Evolutionary conservation across 257 asterid genomes (phyloP), one percentile per base, ranked within the genome.

Genomic region (Solanum arcanum): DNA sequence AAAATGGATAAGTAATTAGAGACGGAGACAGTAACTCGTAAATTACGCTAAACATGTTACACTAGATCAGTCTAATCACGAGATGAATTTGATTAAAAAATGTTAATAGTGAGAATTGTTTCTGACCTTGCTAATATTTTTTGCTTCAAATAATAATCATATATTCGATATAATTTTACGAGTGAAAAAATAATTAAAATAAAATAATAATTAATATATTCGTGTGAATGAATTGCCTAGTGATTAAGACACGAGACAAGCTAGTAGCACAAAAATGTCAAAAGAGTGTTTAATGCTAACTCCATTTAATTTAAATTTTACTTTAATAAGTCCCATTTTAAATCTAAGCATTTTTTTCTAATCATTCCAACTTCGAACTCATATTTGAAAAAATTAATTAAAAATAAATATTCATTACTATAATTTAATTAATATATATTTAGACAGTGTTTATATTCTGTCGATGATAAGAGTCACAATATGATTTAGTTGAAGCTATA

Each of bases 371-470:
- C n/a, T 4, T n/a, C 1, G 1, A 64, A 64, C 0, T 64, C 2
- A 9, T 23, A 60, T 60, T 60, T 6, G 0, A 9, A 60, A 60
- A 3, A 21, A 9, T 1, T 60, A 60, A 9, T 9, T 9, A 21
- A 21, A 21, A 60, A 21, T 9, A 21, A 21, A 21, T 9, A 21
- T 52, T 2, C 1, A 52, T 52, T 52, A 18, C 1, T 52, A 52
- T 18, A 52, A 52, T 18, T 16, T 52, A 52, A 52, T 52, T 18
- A 52, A 52, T 52, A 52, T 3, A 3, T 9, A 18, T 16, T 16
- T 0, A 21, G 0, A 52, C 0, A 1, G 4, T 16, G 0, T 52
- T 21, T 15, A 49, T 5, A 15, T 49, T 1, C 1, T 49, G 0
- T 49, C 60, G 6, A 49, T 49, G 21, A 49, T 15, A 15, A 49